Base-by-base conservation (phyloP, 306 rosid species). In the Styphnolobium japonicum region DNA sequence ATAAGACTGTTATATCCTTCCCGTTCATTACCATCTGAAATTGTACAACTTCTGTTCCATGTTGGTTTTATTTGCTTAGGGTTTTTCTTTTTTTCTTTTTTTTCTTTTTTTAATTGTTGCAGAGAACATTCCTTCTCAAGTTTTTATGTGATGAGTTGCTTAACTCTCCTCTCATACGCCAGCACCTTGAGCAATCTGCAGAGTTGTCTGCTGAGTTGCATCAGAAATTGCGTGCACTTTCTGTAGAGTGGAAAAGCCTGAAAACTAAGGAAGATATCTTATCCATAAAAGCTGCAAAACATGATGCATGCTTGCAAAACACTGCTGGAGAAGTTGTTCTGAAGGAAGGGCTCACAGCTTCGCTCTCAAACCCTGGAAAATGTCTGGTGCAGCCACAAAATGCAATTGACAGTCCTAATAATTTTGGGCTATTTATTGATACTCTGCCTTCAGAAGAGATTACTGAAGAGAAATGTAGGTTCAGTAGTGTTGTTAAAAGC, bases 131-230 rank as follows among this genome's bases (percentile, higher is more conserved):
- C 82, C 87, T 93, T 40, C 87, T 96, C 74, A 93, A 93, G 85
- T 90, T 88, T 87, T 85, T 96, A 70, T 91, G 98, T 60, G 99
- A 93, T 62, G 99, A 96, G 91, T 81, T 96, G 85, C 96, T 93
- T 69, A 89, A 88, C 85, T 88, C 98, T 49, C 71, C 90, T 63
- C 86, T 90, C 53, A 79, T 88, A 60, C 96, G 84, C 52, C 99
- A 91, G 79, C 98, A 96, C 86, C 93, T 96, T 80, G 99, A 96
- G 85, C 96, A 91, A 22, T 96, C 94, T 89, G 75, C 92, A 8
- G 98, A 96, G 86, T 67, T 85, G 60, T 89, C 96, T 0, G 83
- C 69, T 51, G 98, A 96, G 71, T 90, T 90, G 82, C 96, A 91
- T 85, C 99, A 96, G 78, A 96, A 91, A 56, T 79, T 93, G 88